Evolutionary conservation across 225 moss, liverwort and hornwort genomes (phyloP), one percentile per base, ranked within the genome.

Genomic region (Thuidium tamariscinum): DNA sequence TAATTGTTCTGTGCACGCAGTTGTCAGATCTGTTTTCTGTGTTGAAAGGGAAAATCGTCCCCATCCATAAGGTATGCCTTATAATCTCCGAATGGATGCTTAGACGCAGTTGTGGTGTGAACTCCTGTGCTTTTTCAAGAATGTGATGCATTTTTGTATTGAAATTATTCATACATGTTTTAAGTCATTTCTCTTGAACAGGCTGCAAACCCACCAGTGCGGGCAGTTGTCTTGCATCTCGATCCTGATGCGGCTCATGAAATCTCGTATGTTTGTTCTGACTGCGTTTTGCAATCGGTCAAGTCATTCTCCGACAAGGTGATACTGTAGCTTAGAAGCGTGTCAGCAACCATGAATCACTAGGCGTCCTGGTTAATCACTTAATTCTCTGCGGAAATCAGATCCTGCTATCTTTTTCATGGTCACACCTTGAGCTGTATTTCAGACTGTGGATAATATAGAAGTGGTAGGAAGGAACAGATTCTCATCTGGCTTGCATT

Each of bases 141-240:
- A 61, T 63, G 41, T 73, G 29, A 64, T 62, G 37, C 51, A 32
- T 26, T 67, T 71, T 54, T 41, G 18, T 34, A 44, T 36, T 79
- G 56, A 81, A 81, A 64, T 81, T 80, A 34, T 41, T 77, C 34
- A 30, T 79, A 67, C 74, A 30, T 41, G 46, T 30, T 66, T 7
- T 41, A 34, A 52, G 68, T 48, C 55, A 49, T 82, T 90, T 86
- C 83, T 86, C 67, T 86, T 90, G 48, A 41, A 78, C 91, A 96
- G 97, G 94, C 91, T 88, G 95, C 95, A 70, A 87, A 89, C 69
- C 96, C 98, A 76, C 92, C 96, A 66, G 98, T 98, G 91, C 94
- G 98, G 85, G 98, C 98, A 81, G 88, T 87, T 82, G 94, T 98
- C 69, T 91, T 95, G 82, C 41, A 95, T 83, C 95, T 98, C 55